A percentile compares a stretch with the other conserved stretches of the same genome.
These are phyloP conservation scores for Amborella trichopoda DNA, from an alignment of 164 flowering plant species.

Conservation along the genomic window DNA sequence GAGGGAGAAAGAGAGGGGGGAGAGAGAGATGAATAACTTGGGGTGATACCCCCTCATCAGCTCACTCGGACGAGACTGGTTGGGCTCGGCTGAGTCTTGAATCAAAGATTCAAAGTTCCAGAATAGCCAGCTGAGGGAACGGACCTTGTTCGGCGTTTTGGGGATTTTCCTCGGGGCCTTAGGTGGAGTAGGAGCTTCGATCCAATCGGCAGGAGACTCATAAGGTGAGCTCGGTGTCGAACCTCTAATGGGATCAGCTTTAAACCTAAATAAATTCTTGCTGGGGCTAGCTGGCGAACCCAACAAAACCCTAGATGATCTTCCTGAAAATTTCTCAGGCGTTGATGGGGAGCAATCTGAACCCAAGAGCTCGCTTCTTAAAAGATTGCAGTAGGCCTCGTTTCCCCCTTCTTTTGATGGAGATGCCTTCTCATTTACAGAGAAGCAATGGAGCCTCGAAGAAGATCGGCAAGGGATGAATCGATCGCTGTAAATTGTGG, in stretches of 20 bases:
- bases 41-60: too few relatives aligned
- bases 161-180: conserved; percentile 85
- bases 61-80: too few relatives aligned
- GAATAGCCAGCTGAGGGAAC: too few relatives aligned
- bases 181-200: conserved; percentile 58
- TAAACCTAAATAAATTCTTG: conserved; percentile 85
- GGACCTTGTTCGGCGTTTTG: conserved; percentile 92
- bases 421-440: conserved; percentile 62
- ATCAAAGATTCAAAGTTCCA: too few relatives aligned
- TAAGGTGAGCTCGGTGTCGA: conserved; percentile 63
- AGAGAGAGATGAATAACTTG: too few relatives aligned
- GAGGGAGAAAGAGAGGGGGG: too few relatives aligned
- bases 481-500: conserved; percentile 70
- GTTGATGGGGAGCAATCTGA: conserved; percentile 46
- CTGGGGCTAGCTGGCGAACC: conserved; percentile 70
- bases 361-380: conserved; percentile 80
- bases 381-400: conserved; percentile 59
- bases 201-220: conserved; percentile 48
- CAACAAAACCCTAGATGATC: conserved; percentile 68
- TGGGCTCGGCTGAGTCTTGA: too few relatives aligned
- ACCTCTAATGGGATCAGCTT: conserved; percentile 67
- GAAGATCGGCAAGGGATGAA: conserved; percentile 96
- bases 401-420: conserved; percentile 81
- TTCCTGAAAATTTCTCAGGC: too few relatives aligned
- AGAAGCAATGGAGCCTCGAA: conserved; percentile 82